Evolutionary conservation across 148 eudicot genomes (phyloP).

Genomic region (Cornus suecica): DNA sequence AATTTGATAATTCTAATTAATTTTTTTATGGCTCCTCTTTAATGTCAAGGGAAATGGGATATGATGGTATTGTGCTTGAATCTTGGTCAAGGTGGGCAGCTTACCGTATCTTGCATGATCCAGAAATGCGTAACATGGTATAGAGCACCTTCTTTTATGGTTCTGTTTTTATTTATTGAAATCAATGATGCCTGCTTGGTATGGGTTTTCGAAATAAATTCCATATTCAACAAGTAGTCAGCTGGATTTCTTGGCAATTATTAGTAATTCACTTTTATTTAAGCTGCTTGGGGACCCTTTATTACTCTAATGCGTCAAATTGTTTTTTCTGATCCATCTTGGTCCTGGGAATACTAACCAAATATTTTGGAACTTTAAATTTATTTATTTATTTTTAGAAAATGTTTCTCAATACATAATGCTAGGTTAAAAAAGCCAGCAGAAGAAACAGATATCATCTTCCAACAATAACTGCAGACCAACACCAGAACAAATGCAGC

Average conservation of each 20-base stretch:
- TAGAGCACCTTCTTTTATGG: background rate
- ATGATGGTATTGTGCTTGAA: slow-evolving; percentile 94
- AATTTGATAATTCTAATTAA: no score
- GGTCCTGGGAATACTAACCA: background rate
- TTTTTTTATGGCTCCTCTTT: background rate
- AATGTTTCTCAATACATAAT: no score
- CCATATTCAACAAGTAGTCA: background rate
- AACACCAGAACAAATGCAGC: no score
- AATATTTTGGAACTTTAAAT: background rate
- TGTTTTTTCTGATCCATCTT: background rate
- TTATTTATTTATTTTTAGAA: background rate
- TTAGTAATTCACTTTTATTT: background rate
- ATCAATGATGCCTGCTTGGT: background rate
- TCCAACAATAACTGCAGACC: no score
- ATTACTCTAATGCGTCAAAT: background rate
- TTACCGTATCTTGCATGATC: slow-evolving; percentile 74
- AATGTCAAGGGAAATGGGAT: slow-evolving; percentile 73
- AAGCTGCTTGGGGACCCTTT: background rate
- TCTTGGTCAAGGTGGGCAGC: slow-evolving; percentile 99
- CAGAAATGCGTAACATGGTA: slow-evolving; percentile 71
- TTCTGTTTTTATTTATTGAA: background rate
- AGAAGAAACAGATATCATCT: no score
- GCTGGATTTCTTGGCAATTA: background rate
- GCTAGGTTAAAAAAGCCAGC: no score
- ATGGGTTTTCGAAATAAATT: background rate